A percentile compares a stretch with the other conserved stretches of the same genome.
Evolutionary conservation across 2,329 filamentous ascomycete species (phyloP).

Genomic region (Aureobasidium lini): DNA sequence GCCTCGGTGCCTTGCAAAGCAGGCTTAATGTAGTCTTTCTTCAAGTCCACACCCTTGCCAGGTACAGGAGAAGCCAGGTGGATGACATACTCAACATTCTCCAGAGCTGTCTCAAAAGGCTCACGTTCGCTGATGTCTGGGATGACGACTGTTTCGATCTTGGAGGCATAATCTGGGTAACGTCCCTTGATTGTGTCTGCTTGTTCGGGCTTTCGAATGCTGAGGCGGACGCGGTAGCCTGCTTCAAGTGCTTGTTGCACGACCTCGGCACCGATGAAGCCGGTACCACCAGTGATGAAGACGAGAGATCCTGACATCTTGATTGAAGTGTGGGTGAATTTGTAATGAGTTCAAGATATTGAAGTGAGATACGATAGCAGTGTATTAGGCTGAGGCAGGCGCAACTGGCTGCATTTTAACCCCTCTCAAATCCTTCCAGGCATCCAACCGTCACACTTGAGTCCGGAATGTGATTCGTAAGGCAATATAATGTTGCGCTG

Average conservation of each 20-base stretch:
- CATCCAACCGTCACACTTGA: not conserved
- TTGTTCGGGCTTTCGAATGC: constrained; percentile 16
- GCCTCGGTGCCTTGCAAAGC: constrained; percentile 23
- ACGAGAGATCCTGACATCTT: constrained; percentile 2
- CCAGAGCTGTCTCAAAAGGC: constrained; percentile 17
- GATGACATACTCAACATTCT: constrained; percentile 23
- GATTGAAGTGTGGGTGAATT: too few species aligned
- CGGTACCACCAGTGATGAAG: constrained; percentile 24
- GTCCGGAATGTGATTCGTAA: not conserved
- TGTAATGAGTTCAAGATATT: too few species aligned
- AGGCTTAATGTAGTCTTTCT: constrained; percentile 22
- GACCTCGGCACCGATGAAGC: constrained; percentile 25
- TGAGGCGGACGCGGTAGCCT: constrained; percentile 18
- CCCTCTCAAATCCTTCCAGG: not conserved
- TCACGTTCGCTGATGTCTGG: constrained; percentile 16
- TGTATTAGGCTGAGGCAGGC: not conserved
- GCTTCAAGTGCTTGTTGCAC: constrained; percentile 18
- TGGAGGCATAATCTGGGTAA: not conserved
- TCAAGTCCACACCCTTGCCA: constrained; percentile 15
- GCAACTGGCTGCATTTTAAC: not conserved
- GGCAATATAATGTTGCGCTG: not conserved
- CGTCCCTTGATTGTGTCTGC: not conserved
- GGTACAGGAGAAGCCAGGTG: constrained; percentile 27
- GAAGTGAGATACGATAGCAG: too few species aligned
- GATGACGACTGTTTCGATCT: constrained; percentile 16